Evolutionary conservation across 2,329 filamentous ascomycete species (phyloP).

Genomic region (Alternaria sp.): DNA sequence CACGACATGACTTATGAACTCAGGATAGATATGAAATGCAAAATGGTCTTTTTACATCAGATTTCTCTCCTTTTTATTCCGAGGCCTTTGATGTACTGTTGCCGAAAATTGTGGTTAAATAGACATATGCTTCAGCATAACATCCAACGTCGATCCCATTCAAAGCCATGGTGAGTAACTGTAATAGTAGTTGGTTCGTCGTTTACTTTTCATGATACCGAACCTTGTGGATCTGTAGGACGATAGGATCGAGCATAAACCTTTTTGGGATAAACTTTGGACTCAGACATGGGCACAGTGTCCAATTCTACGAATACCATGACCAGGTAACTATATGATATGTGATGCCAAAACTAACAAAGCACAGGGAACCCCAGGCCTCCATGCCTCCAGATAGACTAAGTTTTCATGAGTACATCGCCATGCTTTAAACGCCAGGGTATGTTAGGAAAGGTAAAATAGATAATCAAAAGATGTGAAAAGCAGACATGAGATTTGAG

Average conservation of each 20-base stretch:
- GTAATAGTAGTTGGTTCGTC: neutral
- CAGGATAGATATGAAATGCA: slow-evolving; percentile 17
- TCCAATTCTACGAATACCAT: neutral
- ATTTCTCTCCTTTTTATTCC: neutral
- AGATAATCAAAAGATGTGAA: neutral
- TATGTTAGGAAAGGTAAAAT: neutral
- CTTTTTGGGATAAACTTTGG: neutral
- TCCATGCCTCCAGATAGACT: neutral
- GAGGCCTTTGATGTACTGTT: neutral
- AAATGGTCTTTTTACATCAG: neutral
- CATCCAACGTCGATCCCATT: neutral
- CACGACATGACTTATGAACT: slow-evolving; percentile 15
- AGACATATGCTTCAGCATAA: neutral
- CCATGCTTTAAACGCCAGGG: neutral
- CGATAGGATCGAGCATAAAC: neutral
- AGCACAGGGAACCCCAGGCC: neutral
- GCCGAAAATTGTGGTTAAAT: neutral
- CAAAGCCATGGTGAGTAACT: neutral
- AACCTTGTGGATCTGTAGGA: too few relatives aligned
- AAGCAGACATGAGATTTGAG: neutral
- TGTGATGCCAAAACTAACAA: neutral
- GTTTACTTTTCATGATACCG: neutral
- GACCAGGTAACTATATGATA: neutral
- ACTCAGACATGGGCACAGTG: neutral
- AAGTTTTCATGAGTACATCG: neutral